Percentiles rank a stretch among this genome's conserved stretches.
Evolutionary conservation across 345 rosid species (phyloP).

Genomic region (Hypericum perforatum): DNA sequence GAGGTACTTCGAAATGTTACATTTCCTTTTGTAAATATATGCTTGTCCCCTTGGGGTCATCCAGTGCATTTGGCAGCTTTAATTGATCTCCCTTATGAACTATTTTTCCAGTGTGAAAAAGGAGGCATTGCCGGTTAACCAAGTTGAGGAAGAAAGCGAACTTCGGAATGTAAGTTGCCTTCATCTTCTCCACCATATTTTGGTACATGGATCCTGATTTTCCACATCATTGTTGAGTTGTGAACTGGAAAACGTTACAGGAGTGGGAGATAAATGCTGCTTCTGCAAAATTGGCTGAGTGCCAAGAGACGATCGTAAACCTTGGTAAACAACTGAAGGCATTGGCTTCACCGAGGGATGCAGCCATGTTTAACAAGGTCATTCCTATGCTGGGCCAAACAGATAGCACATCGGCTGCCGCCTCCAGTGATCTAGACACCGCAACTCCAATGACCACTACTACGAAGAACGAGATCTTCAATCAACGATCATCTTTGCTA

Average conservation of each 20-base stretch:
- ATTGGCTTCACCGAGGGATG: slow-evolving; percentile 55
- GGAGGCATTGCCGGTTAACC: slow-evolving; percentile 22
- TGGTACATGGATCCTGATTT: too few species aligned
- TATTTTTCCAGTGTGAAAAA: slow-evolving; percentile 38
- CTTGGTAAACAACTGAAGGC: slow-evolving; percentile 85
- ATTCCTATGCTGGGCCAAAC: slow-evolving; percentile 21
- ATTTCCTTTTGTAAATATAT: not conserved
- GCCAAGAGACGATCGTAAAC: slow-evolving; percentile 79
- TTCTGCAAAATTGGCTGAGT: slow-evolving; percentile 86
- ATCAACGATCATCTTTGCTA: slow-evolving; percentile 62
- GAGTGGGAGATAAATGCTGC: slow-evolving; percentile 82
- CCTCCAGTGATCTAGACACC: not conserved
- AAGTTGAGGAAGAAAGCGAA: slow-evolving; percentile 38
- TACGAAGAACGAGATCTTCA: slow-evolving; percentile 30
- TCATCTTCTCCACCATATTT: not conserved
- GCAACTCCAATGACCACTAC: slow-evolving; percentile 10
- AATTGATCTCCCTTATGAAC: slow-evolving; percentile 14
- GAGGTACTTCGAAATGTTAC: slow-evolving; percentile 27
- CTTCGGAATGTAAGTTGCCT: slow-evolving; percentile 53
- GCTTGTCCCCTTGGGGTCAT: too few species aligned
- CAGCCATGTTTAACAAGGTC: slow-evolving; percentile 43
- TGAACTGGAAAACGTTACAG: slow-evolving; percentile 30
- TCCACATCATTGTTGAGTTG: not conserved
- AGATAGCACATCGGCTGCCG: slow-evolving; percentile 10
- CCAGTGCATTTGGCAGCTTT: not conserved